Conservation (phyloP, 2,329 filamentous ascomycete genomes). For the Aspergillus quadricinctus region DNA sequence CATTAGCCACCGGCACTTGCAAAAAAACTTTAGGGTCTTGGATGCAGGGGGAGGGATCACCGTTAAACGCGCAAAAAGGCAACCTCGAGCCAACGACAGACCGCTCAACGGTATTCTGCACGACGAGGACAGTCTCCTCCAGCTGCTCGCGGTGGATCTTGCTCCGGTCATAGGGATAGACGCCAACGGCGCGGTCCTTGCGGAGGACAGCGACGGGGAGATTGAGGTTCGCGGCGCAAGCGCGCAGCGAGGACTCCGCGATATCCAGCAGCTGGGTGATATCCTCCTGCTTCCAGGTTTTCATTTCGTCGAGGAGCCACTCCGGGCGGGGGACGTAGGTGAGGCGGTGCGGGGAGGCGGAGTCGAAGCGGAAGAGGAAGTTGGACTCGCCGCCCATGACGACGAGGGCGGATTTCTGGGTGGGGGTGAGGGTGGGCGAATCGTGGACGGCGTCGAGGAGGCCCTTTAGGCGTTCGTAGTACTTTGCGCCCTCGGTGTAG, state of each 20-base stretch:
- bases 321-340: slow-evolving; percentile 55
- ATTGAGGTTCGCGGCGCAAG: slow-evolving; percentile 74
- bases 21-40: too few species aligned
- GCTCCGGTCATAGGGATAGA: slow-evolving; percentile 60
- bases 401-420: slow-evolving; percentile 73
- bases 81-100: slow-evolving; percentile 63
- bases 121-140: slow-evolving; percentile 91
- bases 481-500: slow-evolving; percentile 81
- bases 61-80: slow-evolving; percentile 97
- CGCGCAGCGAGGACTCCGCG: slow-evolving; percentile 75
- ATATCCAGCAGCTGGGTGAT: slow-evolving; percentile 80
- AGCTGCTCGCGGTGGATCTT: slow-evolving; percentile 82
- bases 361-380: slow-evolving; percentile 81
- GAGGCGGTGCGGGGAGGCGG: slow-evolving; percentile 62
- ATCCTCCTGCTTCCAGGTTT: slow-evolving; percentile 54
- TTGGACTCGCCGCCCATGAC: slow-evolving; percentile 96
- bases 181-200: slow-evolving; percentile 82
- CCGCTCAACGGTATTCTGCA: slow-evolving; percentile 87
- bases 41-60: slow-evolving; percentile 32
- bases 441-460: slow-evolving; percentile 74
- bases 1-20: too few species aligned
- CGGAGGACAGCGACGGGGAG: slow-evolving; percentile 76
- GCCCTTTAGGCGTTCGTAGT: slow-evolving; percentile 82
- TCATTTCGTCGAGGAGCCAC: slow-evolving; percentile 58
- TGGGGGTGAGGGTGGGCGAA: slow-evolving; percentile 55